Evolutionary conservation across 208 protist genomes (phyloP).

Genomic region (Crithidia sp.): DNA sequence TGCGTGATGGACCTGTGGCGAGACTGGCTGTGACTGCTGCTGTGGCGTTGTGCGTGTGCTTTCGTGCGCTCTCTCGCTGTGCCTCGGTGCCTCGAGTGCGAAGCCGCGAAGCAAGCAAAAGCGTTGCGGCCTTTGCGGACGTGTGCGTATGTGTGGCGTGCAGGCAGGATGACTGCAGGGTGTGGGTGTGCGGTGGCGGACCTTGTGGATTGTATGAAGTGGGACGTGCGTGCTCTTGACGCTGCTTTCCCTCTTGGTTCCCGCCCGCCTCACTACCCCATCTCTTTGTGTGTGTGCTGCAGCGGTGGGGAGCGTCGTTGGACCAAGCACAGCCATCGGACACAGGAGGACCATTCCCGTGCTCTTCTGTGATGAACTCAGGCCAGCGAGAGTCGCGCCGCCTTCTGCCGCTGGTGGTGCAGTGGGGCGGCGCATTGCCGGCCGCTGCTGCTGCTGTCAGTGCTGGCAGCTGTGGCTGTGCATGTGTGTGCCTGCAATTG

Average conservation of each 20-base stretch:
- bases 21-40: neutral
- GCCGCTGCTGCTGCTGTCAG: neutral
- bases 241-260: too few relatives aligned
- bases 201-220: too few relatives aligned
- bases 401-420: neutral
- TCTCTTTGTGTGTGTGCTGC: neutral
- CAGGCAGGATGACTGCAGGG: too few relatives aligned
- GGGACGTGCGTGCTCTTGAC: too few relatives aligned
- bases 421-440: neutral
- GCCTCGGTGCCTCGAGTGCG: too few relatives aligned
- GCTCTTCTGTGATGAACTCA: neutral
- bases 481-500: neutral
- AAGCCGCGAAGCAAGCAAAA: too few relatives aligned
- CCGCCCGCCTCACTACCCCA: neutral
- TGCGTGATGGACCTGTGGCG: constrained; percentile 23
- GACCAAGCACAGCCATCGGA: constrained; percentile 8
- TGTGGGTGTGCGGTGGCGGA: too few relatives aligned
- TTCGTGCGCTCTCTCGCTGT: too few relatives aligned
- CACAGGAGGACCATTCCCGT: neutral
- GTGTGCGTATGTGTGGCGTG: too few relatives aligned
- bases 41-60: neutral
- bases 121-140: too few relatives aligned
- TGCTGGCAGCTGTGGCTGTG: too few relatives aligned
- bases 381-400: neutral
- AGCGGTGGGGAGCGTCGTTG: too few relatives aligned